Conservation (phyloP, 2,329 filamentous ascomycete genomes). For the Fusarium poae region DNA sequence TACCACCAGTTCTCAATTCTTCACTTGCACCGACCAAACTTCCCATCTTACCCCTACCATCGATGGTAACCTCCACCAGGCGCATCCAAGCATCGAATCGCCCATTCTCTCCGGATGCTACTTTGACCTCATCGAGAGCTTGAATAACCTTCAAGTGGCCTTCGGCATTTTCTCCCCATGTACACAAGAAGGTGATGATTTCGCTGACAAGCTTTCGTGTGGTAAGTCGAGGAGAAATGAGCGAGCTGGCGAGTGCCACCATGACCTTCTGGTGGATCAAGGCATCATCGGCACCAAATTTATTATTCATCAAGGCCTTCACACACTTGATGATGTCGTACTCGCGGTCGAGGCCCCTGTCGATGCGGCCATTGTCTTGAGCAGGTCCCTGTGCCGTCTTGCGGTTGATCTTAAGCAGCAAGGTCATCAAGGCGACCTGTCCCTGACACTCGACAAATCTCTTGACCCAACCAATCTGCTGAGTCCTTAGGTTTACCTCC, state of each 20-base stretch:
- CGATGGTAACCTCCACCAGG: conserved; percentile 95
- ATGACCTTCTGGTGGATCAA: conserved; percentile 90
- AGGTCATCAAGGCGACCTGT: conserved; percentile 93
- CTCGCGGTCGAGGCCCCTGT: conserved; percentile 89
- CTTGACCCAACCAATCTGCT: conserved; percentile 98
- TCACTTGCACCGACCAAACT: conserved; percentile 97
- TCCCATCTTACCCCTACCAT: conserved; percentile 98
- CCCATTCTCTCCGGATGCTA: conserved; percentile 88
- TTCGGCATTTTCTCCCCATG: conserved; percentile 86
- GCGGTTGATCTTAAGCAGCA: conserved; percentile 93
- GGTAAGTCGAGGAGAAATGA: conserved; percentile 89
- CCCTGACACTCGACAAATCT: conserved; percentile 97
- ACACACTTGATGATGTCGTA: conserved; percentile 98
- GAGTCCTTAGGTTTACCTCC: conserved; percentile 93
- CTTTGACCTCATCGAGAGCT: conserved; percentile 91
- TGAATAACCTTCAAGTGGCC: conserved; percentile 95
- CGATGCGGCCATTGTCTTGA: conserved; percentile 68
- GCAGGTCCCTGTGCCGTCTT: conserved; percentile 81
- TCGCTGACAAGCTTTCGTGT: conserved; percentile 96
- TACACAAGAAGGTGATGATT: conserved; percentile 94
- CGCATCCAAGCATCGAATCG: conserved; percentile 99
- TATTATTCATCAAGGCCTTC: conserved; percentile 99
- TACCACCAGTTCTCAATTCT: conserved; percentile 93
- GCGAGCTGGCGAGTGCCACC: conserved; percentile 84
- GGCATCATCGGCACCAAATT: conserved; percentile 97